Evolutionary conservation across 2,329 filamentous ascomycete species (phyloP).

Genomic region (Gnomoniopsis sp.): DNA sequence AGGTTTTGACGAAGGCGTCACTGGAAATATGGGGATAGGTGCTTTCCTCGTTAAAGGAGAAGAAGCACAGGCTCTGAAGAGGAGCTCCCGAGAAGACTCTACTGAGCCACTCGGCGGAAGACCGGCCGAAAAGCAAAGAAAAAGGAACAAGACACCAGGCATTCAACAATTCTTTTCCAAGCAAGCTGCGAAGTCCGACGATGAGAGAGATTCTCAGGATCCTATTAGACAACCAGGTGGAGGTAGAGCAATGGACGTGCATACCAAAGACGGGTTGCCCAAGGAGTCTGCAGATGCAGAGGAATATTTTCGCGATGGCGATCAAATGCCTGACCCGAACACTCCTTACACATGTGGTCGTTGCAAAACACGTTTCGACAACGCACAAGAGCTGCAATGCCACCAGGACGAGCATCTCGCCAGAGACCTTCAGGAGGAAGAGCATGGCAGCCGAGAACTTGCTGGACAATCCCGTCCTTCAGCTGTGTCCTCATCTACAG

Average conservation of each 20-base stretch:
- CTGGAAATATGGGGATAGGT: slow-evolving; percentile 81
- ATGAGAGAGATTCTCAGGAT: slow-evolving; percentile 30
- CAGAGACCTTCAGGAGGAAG: slow-evolving; percentile 71
- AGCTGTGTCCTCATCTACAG: slow-evolving; percentile 25
- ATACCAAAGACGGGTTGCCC: slow-evolving; percentile 9
- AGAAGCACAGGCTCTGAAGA: slow-evolving; percentile 55
- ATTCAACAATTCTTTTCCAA: slow-evolving; percentile 58
- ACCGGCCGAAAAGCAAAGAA: slow-evolving; percentile 40
- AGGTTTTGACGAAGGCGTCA: slow-evolving; percentile 87
- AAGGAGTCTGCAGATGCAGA: slow-evolving; percentile 15
- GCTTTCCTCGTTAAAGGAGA: slow-evolving; percentile 78
- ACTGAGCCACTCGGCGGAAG: slow-evolving; percentile 27
- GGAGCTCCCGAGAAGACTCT: slow-evolving; percentile 24
- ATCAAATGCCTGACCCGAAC: slow-evolving; percentile 31
- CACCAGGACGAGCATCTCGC: slow-evolving; percentile 96
- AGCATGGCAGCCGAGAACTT: slow-evolving; percentile 50
- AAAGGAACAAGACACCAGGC: slow-evolving; percentile 39
- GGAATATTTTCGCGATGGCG: slow-evolving; percentile 22
- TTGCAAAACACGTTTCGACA: slow-evolving; percentile 61
- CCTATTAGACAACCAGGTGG: slow-evolving; percentile 23
- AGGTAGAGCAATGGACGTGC: slow-evolving; percentile 24
- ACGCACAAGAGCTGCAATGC: slow-evolving; percentile 60
- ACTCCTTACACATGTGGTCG: slow-evolving; percentile 53
- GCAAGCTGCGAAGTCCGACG: slow-evolving; percentile 12
- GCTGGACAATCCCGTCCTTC: slow-evolving; percentile 31